Evolutionary conservation across 345 rosid genomes (phyloP).

Genomic region (Crucihimalaya himalaica): DNA sequence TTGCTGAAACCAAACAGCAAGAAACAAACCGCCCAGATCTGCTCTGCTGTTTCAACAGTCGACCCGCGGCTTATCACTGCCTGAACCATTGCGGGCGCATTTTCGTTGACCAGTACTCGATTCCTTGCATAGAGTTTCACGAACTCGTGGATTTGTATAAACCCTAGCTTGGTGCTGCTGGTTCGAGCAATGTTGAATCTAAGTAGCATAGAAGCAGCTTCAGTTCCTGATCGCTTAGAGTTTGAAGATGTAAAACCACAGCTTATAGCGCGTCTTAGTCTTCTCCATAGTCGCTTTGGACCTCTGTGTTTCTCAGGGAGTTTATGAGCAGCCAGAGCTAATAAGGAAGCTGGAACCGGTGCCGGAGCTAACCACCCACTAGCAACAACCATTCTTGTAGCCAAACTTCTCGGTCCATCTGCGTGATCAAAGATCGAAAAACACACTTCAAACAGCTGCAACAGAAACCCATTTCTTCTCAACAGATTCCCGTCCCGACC

Average conservation of each 20-base stretch:
- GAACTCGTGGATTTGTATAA: slow-evolving; percentile 62
- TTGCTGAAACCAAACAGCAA: slow-evolving; percentile 71
- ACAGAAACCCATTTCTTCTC: slow-evolving; percentile 60
- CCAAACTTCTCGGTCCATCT: slow-evolving; percentile 84
- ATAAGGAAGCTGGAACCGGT: slow-evolving; percentile 64
- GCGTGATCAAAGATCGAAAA: slow-evolving; percentile 96
- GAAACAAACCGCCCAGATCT: slow-evolving; percentile 86
- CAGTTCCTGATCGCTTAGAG: slow-evolving; percentile 68
- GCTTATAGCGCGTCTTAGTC: slow-evolving; percentile 56
- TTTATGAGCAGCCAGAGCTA: slow-evolving; percentile 76
- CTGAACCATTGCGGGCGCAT: slow-evolving; percentile 69
- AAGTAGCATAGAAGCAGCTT: slow-evolving; percentile 78
- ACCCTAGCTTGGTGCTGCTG: slow-evolving; percentile 61
- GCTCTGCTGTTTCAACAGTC: slow-evolving; percentile 56
- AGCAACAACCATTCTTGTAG: slow-evolving; percentile 87
- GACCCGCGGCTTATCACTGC: slow-evolving; percentile 71
- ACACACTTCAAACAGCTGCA: slow-evolving; percentile 92
- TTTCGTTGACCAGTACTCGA: slow-evolving; percentile 49
- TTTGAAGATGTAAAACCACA: slow-evolving; percentile 70
- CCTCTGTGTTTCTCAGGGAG: slow-evolving; percentile 72
- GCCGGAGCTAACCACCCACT: slow-evolving; percentile 96
- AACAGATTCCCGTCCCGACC: slow-evolving; percentile 51
- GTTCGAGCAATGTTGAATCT: slow-evolving; percentile 80
- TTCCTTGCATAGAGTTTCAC: slow-evolving; percentile 68
- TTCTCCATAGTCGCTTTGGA: slow-evolving; percentile 55